Evolutionary conservation across 345 rosid species (phyloP).

Genomic region (Brassica carinata): DNA sequence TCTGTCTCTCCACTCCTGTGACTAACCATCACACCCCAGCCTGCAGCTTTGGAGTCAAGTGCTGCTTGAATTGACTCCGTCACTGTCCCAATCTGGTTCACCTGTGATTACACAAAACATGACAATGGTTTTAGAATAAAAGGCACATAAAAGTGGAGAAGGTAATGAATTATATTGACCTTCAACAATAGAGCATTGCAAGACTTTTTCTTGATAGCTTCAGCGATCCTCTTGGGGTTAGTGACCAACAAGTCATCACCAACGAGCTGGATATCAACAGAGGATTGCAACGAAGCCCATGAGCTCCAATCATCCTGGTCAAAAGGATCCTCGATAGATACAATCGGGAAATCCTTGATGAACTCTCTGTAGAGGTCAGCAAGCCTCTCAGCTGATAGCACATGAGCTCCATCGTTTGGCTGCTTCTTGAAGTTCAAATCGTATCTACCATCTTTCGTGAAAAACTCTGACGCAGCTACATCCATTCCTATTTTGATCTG

Average conservation of each 20-base stretch:
- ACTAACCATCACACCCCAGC: constrained; percentile 99
- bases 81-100: constrained; percentile 96
- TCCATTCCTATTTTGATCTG: constrained; percentile 99
- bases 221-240: constrained; percentile 90
- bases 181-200: constrained; percentile 92
- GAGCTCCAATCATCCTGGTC: constrained; percentile 99
- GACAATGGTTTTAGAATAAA: no score
- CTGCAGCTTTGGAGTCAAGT: constrained; percentile 95
- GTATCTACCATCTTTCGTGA: constrained; percentile 76
- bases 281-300: constrained; percentile 85
- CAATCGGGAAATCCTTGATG: constrained; percentile 85
- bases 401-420: constrained; percentile 87
- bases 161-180: constrained; percentile 42
- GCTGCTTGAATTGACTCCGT: constrained; percentile 96
- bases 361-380: constrained; percentile 84
- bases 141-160: neutral
- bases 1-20: constrained; percentile 99
- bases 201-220: constrained; percentile 86
- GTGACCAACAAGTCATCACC: constrained; percentile 98
- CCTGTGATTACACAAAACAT: constrained; percentile 48
- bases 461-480: constrained; percentile 97
- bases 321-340: constrained; percentile 95
- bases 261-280: constrained; percentile 86
- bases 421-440: constrained; percentile 97
- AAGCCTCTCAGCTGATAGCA: constrained; percentile 76